Base-by-base conservation (phyloP, 257 asterid species). In the Buddleja alternifolia region DNA sequence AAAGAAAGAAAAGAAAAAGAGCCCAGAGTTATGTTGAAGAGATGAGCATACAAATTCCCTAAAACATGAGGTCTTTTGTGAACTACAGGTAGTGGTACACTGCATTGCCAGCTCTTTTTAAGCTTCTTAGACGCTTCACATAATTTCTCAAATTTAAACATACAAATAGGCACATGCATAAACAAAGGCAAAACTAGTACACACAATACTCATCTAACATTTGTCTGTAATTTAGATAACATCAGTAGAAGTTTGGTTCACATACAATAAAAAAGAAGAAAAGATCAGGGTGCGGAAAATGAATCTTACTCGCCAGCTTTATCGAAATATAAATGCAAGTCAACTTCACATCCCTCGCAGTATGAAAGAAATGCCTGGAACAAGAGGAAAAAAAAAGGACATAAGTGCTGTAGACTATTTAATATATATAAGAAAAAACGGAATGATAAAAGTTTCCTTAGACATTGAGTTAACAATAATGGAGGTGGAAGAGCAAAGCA, bases 271-370 rank as follows among this genome's bases (percentile, higher is more conserved):
- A 52, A 62, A 54, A 55, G 37, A 42, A 19, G 34, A 65, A 47
- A 4, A 42, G 40, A 42, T 20, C 57, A 23, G 60, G 65, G 52
- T 51, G 71, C 78, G 73, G 57, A 19, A 65, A 65, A 74, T 16
- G 67, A 65, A 40, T 68, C 97, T 86, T 85, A 93, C 98, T 93
- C 97, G 84, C 98, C 98, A 72, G 98, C 94, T 85, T 88, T 87
- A 67, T 90, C 97, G 66, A 93, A 87, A 80, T 86, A 84, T 60
- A 93, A 66, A 76, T 88, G 96, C 60, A 93, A 78, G 77, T 88
- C 98, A 73, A 86, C 96, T 83, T 93, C 98, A 74, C 98, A 90
- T 71, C 96, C 97, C 76, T 93, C 98, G 32, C 98, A 93, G 83
- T 82, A 93, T 59, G 93, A 79, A 70, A 93, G 88, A 81, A 93